phyloP scores from a whole-genome alignment of 2,329 filamentous ascomycete species.

The Aureobasidium mangrovei region DNA sequence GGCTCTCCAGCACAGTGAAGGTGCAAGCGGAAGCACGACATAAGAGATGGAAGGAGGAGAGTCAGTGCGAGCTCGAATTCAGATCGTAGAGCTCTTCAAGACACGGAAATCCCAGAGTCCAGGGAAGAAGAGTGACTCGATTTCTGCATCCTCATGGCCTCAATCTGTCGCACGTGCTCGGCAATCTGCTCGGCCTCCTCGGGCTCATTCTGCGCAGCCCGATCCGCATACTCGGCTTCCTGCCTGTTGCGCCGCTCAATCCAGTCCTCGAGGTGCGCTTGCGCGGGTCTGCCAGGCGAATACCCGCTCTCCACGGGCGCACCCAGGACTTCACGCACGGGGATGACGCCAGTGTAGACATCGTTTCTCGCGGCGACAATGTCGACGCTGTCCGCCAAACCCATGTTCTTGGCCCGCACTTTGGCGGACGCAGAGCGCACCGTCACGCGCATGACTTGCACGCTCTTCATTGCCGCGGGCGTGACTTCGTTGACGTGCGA shows the following conservation, averaged over 20 bases:
- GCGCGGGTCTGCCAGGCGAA: slow-evolving; percentile 2
- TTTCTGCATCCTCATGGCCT: background rate
- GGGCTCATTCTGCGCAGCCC: background rate
- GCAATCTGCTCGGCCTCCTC: slow-evolving; percentile 7
- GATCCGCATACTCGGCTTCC: background rate
- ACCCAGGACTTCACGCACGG: background rate
- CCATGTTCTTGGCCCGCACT: slow-evolving; percentile 11
- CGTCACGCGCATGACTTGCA: background rate
- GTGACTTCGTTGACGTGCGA: background rate
- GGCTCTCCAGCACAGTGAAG: too few species aligned
- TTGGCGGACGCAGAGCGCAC: slow-evolving; percentile 7
- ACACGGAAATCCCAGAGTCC: too few species aligned
- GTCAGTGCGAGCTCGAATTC: too few species aligned
- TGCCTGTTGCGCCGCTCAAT: background rate
- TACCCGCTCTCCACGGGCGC: slow-evolving; percentile 6
- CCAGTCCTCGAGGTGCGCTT: background rate
- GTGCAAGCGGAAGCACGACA: too few species aligned
- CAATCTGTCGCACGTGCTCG: slow-evolving; percentile 6
- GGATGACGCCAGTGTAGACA: slow-evolving; percentile 7
- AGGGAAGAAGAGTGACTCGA: too few species aligned
- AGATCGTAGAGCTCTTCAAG: too few species aligned
- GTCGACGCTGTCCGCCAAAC: slow-evolving; percentile 6
- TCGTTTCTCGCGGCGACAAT: slow-evolving; percentile 1
- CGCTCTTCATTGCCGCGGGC: slow-evolving; percentile 4
- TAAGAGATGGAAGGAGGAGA: too few species aligned